Base-by-base conservation (phyloP, 805 yeast genomes). In the Candida yuanshanica region DNA sequence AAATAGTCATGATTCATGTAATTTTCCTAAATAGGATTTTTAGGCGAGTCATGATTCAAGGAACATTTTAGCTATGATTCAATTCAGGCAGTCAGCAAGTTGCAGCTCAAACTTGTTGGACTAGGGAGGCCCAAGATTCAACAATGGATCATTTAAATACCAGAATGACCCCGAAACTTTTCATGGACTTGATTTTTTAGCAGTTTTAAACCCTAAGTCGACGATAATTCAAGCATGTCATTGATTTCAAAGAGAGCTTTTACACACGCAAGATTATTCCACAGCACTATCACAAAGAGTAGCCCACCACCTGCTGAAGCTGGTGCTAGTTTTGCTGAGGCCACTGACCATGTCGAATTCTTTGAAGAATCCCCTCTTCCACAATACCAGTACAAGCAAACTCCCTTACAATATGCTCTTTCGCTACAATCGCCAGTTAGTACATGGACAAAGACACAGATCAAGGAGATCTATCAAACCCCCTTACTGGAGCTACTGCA, bases 401-500 rank as follows among this genome's bases (percentile, higher is more conserved):
- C 43, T 13, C 43, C 52, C 4, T 27, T 70, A 18, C 43, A 56
- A 24, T 47, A 48, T 27, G 70, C 70, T 7, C 37, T 65, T 12
- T 53, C 60, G 1, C 39, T 63, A 11, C 48, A 48, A 5, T 48
- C 44, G 6, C 69, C 71, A 10, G 44, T 53, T 9, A 58, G 62
- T 38, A 44, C 54, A 26, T 84, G 93, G 93, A 68, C 85, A 3
- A 72, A 69, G 48, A 70, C 67, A 2, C 83, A 83, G 53, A 69
- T 84, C 42, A 56, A 63, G 13, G 74, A 73, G 36, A 79, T 84
- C 38, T 83, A 82, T 53, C 53, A 79, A 42, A 71, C 83, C 2
- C 90, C 93, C 0, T 62, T 84, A 46, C 64, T 79, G 63, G 83
- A 81, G 31, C 65, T 84, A 33, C 69, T 77, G 9, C 70, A 68